Evolutionary conservation across 164 flowering plant species (phyloP).

Genomic region (Vitis rotundifolia): DNA sequence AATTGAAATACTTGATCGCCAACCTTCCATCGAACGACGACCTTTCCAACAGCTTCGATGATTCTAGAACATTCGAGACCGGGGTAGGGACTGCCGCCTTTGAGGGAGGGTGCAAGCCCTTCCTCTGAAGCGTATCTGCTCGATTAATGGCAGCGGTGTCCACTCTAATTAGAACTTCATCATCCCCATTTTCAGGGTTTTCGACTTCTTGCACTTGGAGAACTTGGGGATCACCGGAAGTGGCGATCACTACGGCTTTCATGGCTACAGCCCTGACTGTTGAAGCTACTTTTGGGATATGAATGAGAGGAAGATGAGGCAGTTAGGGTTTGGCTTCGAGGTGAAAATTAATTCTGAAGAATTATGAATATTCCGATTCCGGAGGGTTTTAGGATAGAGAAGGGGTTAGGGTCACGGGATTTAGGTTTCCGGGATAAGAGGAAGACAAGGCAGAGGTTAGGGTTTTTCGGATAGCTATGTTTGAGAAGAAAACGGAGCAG

Average conservation of each 20-base stretch:
- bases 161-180: slow-evolving; percentile 71
- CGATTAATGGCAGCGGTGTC: slow-evolving; percentile 79
- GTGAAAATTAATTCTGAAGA: no score
- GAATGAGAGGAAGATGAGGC: no score
- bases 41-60: slow-evolving; percentile 63
- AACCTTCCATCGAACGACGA: slow-evolving; percentile 75
- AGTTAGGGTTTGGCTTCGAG: no score
- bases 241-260: slow-evolving; percentile 85
- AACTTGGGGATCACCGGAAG: slow-evolving; percentile 76
- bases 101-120: slow-evolving; percentile 69
- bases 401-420: no score
- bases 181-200: slow-evolving; percentile 65
- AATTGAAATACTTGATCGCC: slow-evolving; percentile 69
- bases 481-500: no score
- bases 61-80: slow-evolving; percentile 92
- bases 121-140: slow-evolving; percentile 72
- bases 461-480: no score
- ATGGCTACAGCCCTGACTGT: slow-evolving; percentile 19
- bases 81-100: slow-evolving; percentile 61
- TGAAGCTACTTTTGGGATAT: no score
- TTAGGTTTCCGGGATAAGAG: no score
- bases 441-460: no score
- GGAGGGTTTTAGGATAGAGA: no score
- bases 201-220: slow-evolving; percentile 73
- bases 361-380: no score